These are phyloP conservation scores for Gigaspora rosea DNA, from an alignment of 192 early-diverging fungal genomes.

Conservation along the genomic window DNA sequence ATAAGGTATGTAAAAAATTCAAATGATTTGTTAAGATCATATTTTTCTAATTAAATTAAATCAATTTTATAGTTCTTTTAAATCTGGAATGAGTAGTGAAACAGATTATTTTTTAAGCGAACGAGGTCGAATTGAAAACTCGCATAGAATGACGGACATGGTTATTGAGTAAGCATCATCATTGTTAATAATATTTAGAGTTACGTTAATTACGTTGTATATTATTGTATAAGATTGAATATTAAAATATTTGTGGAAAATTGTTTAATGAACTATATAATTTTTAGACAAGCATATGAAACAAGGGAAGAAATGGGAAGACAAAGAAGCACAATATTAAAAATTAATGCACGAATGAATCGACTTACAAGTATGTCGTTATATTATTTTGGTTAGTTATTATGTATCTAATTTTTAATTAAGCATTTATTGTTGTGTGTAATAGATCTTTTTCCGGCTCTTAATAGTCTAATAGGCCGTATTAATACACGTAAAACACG, in stretches of 20 bases:
- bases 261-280: slow-evolving; percentile 2
- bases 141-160: slow-evolving; percentile 75
- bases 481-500: slow-evolving; percentile 68
- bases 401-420: background rate
- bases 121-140: slow-evolving; percentile 66
- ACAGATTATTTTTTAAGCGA: slow-evolving; percentile 73
- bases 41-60: background rate
- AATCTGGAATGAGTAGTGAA: slow-evolving; percentile 39
- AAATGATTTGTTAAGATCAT: background rate
- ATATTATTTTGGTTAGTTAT: background rate
- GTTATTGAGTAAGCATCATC: slow-evolving; percentile 67
- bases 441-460: slow-evolving; percentile 54
- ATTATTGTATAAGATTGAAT: background rate
- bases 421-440: background rate
- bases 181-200: background rate
- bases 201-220: background rate
- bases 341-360: slow-evolving; percentile 55
- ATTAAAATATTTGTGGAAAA: background rate
- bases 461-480: slow-evolving; percentile 69
- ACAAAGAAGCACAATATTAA: slow-evolving; percentile 60
- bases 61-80: slow-evolving; percentile 40
- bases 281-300: slow-evolving; percentile 71
- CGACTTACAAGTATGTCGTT: slow-evolving; percentile 55
- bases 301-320: slow-evolving; percentile 65
- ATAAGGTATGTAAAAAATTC: slow-evolving; percentile 39